These are phyloP conservation scores for Rhizopogon sp. DNA, from an alignment of 768 basidiomycete genomes.

Conservation along the genomic window DNA sequence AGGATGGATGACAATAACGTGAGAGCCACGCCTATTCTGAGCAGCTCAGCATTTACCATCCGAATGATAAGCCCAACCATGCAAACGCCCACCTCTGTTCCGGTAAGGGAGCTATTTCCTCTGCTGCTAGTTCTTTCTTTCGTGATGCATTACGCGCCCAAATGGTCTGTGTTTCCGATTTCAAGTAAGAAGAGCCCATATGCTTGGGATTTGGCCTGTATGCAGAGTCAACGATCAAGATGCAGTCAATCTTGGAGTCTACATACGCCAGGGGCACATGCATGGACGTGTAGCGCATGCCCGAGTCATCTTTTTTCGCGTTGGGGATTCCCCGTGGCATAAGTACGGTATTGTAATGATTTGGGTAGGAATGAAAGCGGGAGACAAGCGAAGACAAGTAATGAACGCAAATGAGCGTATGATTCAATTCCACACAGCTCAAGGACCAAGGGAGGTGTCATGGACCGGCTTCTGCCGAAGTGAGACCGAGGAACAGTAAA, in stretches of 20 bases:
- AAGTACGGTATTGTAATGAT: background rate
- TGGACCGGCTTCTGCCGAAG: background rate
- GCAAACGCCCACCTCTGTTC: constrained; percentile 42
- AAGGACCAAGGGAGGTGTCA: background rate
- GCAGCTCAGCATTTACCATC: constrained; percentile 24
- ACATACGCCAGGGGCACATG: constrained; percentile 71
- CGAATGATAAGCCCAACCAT: constrained; percentile 5
- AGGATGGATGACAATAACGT: constrained; percentile 75
- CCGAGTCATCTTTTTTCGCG: constrained; percentile 74
- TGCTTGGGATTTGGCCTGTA: constrained; percentile 77
- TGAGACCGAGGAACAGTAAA: background rate
- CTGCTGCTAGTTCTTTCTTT: constrained; percentile 41
- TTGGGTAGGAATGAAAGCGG: background rate
- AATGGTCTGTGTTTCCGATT: constrained; percentile 65
- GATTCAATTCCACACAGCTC: no score
- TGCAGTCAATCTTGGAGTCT: constrained; percentile 4
- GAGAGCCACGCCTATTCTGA: constrained; percentile 61
- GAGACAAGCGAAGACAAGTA: background rate
- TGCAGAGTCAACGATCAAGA: constrained; percentile 6
- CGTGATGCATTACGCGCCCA: constrained; percentile 66
- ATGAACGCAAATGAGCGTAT: background rate
- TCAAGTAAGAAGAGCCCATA: constrained; percentile 71
- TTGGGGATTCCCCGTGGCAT: constrained; percentile 87
- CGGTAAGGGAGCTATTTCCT: constrained; percentile 32
- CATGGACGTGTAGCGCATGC: constrained; percentile 77